Base-by-base conservation (phyloP, 108 stramenopile genomes). In the Poteriospumella lacustris region DNA sequence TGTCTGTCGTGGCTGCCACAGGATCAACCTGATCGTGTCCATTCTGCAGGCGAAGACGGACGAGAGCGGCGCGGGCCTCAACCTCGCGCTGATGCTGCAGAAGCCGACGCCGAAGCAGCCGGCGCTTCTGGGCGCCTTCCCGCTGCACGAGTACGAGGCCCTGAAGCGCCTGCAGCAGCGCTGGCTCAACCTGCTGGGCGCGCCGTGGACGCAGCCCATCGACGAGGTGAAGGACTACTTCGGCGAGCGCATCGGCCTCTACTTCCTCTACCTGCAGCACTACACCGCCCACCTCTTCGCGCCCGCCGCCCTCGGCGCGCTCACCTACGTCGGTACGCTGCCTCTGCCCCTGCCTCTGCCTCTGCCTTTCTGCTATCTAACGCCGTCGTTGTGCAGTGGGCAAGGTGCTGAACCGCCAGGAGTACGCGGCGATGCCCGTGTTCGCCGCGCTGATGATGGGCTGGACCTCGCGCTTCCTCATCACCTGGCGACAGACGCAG, bases 401-500 rank as follows among this genome's bases (percentile, higher is more conserved):
- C 38, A 40, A 68, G 24, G 64, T 36, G 39, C 24, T 56, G 15
- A 36, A 75, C 43, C 64, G 58, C 58, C n/a, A 62, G 39, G 78
- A 79, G 19, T 75, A 76, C 52, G 34, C 43, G 19, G 43, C 36
- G 12, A 78, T 82, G n/a, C 81, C 81, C 0, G 12, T 62, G 19
- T 83, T 83, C 36, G 56, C 78, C 31, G 75, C 79, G 15, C 78
- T 80, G 29, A 82, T 83, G 68, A 58, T 68, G 2, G 15, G 81
- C 26, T 83, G 83, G 83, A 39, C 79, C 31, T 81, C 83, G 24
- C n/a, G 76, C 1, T 82, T 83, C 78, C 59, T 79, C 1, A 78
- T 81, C 39, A 79, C 47, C 79, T 83, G 83, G 83, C 77, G 78
- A 42, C 42, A 80, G 24, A 82, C 78, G 75, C 58, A 83, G 79